Evolutionary conservation across 2,329 filamentous ascomycete species (phyloP), one percentile per base, ranked within the genome.

Genomic region (Endocalyx cinctus): DNA sequence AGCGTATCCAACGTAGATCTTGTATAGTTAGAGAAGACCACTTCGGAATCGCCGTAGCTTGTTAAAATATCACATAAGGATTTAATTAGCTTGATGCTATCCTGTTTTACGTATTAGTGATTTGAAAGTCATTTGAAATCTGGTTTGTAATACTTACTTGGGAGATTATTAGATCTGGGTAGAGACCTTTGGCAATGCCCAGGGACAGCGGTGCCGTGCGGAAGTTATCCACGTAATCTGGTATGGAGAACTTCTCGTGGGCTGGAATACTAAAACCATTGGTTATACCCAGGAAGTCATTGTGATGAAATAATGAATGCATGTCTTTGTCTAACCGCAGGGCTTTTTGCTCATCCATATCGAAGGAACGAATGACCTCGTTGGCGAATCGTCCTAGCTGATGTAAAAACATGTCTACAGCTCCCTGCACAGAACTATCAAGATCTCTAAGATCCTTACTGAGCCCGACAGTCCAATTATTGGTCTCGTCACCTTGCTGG

Each of bases 161-260:
- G 15, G 32, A 20, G 10, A 19, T 25, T 29, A 58, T 39, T 17
- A 43, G 48, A 10, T 27, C 35, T 6, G 52, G 51, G 32, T 48
- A 45, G 17, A 58, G 42, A 16, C 53, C 54, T 33, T 55, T 45
- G 3, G 56, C 35, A 13, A 58, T 42, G 17, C 55, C 54, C 41
- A 57, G 43, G 8, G 48, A 43, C 26, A 58, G 40, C n/a, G 54
- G 52, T 18, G 46, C 50, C 14, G 47, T 50, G 15, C 51, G 47
- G 26, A 43, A 51, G 8, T 44, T 30, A 17, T 50, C 42, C 8
- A 23, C 20, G 8, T 23, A n/a, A 23, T n/a, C 20, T n/a, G 33
- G 17, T 13, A 23, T 10, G 13, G 12, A 14, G 3, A 12, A 4
- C 17, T 29, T 18, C 6, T 19, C 25, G n/a, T n/a, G n/a, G n/a